Conservation (phyloP, 2,329 filamentous ascomycete genomes). For the Paraphaeosphaeria sporulosa region DNA sequence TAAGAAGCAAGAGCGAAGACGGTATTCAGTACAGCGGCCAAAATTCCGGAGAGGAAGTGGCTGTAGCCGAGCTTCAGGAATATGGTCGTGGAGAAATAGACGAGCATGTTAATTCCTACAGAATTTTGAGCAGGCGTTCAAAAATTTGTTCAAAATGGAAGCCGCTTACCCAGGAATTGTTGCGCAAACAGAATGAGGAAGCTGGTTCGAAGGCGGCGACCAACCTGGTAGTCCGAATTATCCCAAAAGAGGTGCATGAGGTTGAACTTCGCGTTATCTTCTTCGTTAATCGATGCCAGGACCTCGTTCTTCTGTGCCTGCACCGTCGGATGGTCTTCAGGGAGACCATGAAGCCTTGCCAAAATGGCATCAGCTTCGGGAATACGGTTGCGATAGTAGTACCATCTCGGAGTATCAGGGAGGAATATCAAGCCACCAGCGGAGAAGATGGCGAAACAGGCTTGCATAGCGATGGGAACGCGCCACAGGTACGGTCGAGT, state of each 20-base stretch:
- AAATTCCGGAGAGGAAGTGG: conserved; percentile 25
- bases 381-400: conserved; percentile 50
- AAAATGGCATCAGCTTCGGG: conserved; percentile 56
- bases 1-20: conserved; percentile 76
- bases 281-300: conserved; percentile 33
- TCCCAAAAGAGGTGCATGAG: conserved; percentile 44
- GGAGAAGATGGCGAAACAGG: conserved; percentile 56
- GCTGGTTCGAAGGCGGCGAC: conserved; percentile 48
- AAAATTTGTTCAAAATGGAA: not conserved
- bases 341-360: conserved; percentile 44
- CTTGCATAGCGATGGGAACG: conserved; percentile 57
- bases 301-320: conserved; percentile 33
- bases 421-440: conserved; percentile 54
- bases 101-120: conserved; percentile 33
- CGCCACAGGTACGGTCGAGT: conserved; percentile 46
- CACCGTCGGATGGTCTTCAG: conserved; percentile 29
- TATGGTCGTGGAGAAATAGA: conserved; percentile 46
- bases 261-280: conserved; percentile 37
- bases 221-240: conserved; percentile 44
- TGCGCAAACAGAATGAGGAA: conserved; percentile 42
- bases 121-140: not conserved
- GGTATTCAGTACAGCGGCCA: conserved; percentile 76
- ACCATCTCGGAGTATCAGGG: conserved; percentile 55
- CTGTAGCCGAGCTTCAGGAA: conserved; percentile 40
- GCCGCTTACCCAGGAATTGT: conserved; percentile 19